Conservation (phyloP, 2,329 filamentous ascomycete species). For the Aspergillus pseudoviridinutans region DNA sequence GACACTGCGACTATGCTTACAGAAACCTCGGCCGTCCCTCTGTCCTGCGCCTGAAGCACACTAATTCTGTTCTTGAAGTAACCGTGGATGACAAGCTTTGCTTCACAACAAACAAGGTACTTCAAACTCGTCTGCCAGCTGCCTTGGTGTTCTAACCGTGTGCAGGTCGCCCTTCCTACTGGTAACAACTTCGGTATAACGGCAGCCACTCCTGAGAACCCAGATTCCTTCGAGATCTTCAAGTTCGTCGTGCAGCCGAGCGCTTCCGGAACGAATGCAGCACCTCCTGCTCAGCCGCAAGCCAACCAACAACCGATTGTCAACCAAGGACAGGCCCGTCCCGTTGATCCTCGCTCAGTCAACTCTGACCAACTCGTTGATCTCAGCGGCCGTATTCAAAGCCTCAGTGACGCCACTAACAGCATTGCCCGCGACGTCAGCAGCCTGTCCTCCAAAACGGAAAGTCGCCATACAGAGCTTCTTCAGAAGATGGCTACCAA, state of each 20-base stretch:
- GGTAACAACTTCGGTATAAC: constrained; percentile 85
- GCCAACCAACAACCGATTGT: constrained; percentile 19
- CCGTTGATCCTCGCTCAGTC: constrained; percentile 35
- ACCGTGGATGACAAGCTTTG: constrained; percentile 75
- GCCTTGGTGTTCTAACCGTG: constrained; percentile 1
- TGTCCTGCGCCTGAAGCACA: constrained; percentile 70
- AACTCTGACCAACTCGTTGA: constrained; percentile 68
- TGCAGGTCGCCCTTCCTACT: constrained; percentile 66
- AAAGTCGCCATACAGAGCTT: constrained; percentile 53
- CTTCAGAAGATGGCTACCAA: constrained; percentile 33
- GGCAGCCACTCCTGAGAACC: constrained; percentile 82
- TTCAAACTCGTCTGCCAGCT: not conserved
- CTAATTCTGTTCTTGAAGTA: constrained; percentile 65
- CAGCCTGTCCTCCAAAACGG: constrained; percentile 48
- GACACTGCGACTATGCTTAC: constrained; percentile 86
- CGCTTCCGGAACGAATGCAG: constrained; percentile 15
- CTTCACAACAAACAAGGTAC: constrained; percentile 70
- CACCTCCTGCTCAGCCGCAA: constrained; percentile 13
- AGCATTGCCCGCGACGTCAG: constrained; percentile 52
- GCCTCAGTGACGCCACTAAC: constrained; percentile 57
- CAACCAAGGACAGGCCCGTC: constrained; percentile 18
- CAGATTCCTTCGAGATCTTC: constrained; percentile 92
- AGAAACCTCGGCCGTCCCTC: constrained; percentile 85
- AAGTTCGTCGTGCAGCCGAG: constrained; percentile 69
- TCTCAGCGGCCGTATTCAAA: constrained; percentile 73